These are phyloP conservation scores for Hericium erinaceus DNA, from an alignment of 768 basidiomycete genomes.

Conservation along the genomic window DNA sequence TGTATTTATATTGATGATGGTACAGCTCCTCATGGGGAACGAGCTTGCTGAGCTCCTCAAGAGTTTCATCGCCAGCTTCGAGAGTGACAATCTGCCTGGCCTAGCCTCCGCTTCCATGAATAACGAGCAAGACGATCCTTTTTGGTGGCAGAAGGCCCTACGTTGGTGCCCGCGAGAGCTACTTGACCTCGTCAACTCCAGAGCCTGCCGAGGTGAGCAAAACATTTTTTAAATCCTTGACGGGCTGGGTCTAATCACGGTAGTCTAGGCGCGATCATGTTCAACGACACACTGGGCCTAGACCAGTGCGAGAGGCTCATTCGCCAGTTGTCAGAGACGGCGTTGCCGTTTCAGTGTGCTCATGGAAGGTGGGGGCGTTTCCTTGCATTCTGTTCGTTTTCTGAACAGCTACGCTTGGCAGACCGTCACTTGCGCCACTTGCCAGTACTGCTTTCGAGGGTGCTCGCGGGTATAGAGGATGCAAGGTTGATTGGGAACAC, in stretches of 20 bases:
- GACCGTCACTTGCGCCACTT: constrained; percentile 51
- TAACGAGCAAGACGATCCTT: neutral
- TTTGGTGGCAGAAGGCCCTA: constrained; percentile 58
- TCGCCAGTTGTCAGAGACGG: constrained; percentile 53
- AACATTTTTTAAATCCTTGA: neutral
- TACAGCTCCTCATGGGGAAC: constrained; percentile 52
- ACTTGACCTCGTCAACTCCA: constrained; percentile 83
- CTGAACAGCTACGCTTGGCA: constrained; percentile 8
- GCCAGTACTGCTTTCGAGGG: constrained; percentile 17
- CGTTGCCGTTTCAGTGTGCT: constrained; percentile 92
- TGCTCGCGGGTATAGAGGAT: neutral
- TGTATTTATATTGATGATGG: constrained; percentile 7
- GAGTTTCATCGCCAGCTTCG: constrained; percentile 55
- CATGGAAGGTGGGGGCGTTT: constrained; percentile 63
- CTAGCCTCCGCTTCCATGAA: constrained; percentile 8
- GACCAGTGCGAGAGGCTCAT: constrained; percentile 69
- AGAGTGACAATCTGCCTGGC: constrained; percentile 30
- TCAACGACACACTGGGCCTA: constrained; percentile 69
- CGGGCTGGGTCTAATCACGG: neutral
- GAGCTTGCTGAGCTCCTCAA: constrained; percentile 74
- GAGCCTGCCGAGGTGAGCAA: constrained; percentile 82
- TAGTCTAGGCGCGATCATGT: constrained; percentile 86
- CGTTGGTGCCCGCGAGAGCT: constrained; percentile 79
- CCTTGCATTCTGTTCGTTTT: neutral
- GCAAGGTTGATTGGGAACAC: neutral